Base-by-base conservation (phyloP, 129 eudicot species). In the Helianthus annuus region DNA sequence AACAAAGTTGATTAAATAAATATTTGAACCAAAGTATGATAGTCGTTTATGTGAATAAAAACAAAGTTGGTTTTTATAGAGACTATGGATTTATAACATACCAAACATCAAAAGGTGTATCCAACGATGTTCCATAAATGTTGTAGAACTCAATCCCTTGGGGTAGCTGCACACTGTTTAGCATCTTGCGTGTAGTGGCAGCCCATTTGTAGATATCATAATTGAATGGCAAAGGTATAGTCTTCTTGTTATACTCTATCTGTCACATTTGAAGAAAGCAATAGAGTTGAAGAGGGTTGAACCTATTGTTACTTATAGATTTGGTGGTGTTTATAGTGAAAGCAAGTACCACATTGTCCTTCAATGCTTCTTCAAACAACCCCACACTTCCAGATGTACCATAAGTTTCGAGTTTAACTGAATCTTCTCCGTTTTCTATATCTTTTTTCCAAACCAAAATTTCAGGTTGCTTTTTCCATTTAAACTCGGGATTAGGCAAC, bases 91-190 rank as follows among this genome's bases (percentile, higher is more conserved):
- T 15, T 53, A 5, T 53, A 53, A 6, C 59, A 53, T 53, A 53
- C 24, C 96, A 84, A 67, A 90, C 96, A 77, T 93, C 91, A 68
- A 90, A 93, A 64, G 98, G 98, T n/a, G 97, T 90, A 64, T 93
- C 98, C 2, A 70, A 59, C 68, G 88, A 77, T 71, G 96, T 93
- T 75, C 97, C 98, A 52, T 72, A 93, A 34, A 93, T 87, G 83
- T 83, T 93, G 77, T 89, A 93, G 77, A 93, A 93, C 6, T 81
- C 57, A 65, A 93, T 70, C 39, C 97, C 97, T 74, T 84, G 29
- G 10, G 59, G 59, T 53, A 53, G 59, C 59, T 53, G 59, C 24
- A 89, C 88, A 68, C 44, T 77, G 58, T 88, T 83, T 46, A 94
- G 83, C 71, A 90, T 72, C 75, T 90, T 69, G 56, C 97, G 91